Evolutionary conservation across 2,329 filamentous ascomycete species (phyloP).

Genomic region (Gaeumannomyces sp.): DNA sequence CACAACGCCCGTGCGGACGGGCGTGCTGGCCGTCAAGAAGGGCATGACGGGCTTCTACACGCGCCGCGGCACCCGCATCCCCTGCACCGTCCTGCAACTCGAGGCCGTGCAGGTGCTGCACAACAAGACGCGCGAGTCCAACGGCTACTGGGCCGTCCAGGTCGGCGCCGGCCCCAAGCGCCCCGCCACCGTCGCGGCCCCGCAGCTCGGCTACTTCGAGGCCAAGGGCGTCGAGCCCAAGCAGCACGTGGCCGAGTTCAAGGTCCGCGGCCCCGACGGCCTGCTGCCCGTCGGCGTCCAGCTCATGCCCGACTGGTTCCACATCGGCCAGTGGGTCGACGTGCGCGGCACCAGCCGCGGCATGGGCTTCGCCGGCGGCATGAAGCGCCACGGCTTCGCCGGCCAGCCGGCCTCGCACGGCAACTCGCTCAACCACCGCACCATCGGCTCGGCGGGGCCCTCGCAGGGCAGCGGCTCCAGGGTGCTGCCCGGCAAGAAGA

Average conservation of each 20-base stretch:
- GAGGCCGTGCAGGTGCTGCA: conserved; percentile 86
- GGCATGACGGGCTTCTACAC: conserved; percentile 94
- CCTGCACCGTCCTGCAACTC: conserved; percentile 90
- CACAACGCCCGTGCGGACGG: conserved; percentile 64
- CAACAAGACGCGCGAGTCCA: conserved; percentile 70
- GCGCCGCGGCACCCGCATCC: conserved; percentile 66
- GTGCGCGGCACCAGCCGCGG: conserved; percentile 72
- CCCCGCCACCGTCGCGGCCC: conserved; percentile 69
- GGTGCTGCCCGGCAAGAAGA: conserved; percentile 93
- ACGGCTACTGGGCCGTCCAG: conserved; percentile 95
- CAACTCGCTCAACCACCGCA: conserved; percentile 89
- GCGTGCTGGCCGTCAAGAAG: conserved; percentile 82
- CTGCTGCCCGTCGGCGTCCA: conserved; percentile 69
- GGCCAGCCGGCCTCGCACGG: conserved; percentile 92
- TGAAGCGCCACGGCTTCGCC: conserved; percentile 89
- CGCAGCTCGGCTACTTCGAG: conserved; percentile 83
- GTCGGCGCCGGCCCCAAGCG: conserved; percentile 73
- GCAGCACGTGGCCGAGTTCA: conserved; percentile 77
- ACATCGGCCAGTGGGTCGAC: conserved; percentile 85
- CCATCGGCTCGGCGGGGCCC: conserved; percentile 82
- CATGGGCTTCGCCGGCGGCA: conserved; percentile 92
- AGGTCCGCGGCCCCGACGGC: conserved; percentile 67
- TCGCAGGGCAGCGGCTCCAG: conserved; percentile 88
- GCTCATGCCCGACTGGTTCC: conserved; percentile 85
- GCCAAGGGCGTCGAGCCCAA: conserved; percentile 78